Evolutionary conservation across 169 alveolate species (phyloP).

Genomic region (Besnoitia besnoiti): DNA sequence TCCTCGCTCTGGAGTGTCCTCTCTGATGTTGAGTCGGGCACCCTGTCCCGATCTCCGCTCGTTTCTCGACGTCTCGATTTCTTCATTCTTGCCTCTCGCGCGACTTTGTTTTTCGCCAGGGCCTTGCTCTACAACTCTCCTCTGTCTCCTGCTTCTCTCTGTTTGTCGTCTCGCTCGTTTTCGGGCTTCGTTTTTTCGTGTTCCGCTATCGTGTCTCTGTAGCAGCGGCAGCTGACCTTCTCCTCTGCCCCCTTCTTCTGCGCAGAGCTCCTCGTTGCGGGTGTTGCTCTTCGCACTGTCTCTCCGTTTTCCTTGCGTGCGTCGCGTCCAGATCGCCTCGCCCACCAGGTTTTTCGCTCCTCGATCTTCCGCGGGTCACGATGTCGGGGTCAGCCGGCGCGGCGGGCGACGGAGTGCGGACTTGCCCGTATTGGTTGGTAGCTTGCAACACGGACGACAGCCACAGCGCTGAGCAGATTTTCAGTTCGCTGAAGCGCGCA

Average conservation of each 20-base stretch:
- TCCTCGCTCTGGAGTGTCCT: neutral
- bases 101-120: no score
- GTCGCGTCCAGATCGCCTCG: neutral
- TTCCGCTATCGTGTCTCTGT: neutral
- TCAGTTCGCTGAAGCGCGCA: neutral
- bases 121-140: neutral
- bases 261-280: neutral
- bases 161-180: no score
- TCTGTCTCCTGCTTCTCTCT: neutral
- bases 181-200: neutral
- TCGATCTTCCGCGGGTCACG: neutral
- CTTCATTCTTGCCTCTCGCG: neutral
- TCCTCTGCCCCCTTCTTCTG: neutral
- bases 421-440: neutral
- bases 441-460: slow-evolving; percentile 20
- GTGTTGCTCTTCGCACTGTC: neutral
- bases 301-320: no score
- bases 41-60: neutral
- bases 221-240: neutral
- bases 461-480: slow-evolving; percentile 30
- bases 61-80: neutral
- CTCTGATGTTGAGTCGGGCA: neutral
- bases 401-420: neutral
- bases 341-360: neutral
- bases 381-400: neutral